These are phyloP conservation scores for Gomphus bonarii DNA, from an alignment of 1,284 basidiomycete genomes.

Conservation along the genomic window DNA sequence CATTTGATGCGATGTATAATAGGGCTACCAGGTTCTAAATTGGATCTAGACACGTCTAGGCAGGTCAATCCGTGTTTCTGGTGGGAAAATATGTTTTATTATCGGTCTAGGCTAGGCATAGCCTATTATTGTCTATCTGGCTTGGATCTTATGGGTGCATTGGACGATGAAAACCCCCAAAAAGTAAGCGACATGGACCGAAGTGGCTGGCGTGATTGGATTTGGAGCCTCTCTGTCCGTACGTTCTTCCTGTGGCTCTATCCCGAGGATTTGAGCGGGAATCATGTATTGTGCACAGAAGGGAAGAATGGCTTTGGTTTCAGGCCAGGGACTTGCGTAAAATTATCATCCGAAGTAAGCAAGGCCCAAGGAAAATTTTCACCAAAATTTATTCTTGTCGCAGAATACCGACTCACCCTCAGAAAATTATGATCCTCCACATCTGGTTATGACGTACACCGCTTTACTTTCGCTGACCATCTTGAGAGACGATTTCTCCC, in stretches of 20 bases:
- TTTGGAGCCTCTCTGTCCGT: constrained; percentile 79
- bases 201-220: constrained; percentile 69
- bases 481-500: constrained; percentile 68
- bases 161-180: constrained; percentile 23
- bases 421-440: constrained; percentile 51
- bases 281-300: constrained; percentile 23
- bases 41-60: constrained; percentile 50
- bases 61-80: constrained; percentile 18
- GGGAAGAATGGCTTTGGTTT: constrained; percentile 62
- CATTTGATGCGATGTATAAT: constrained; percentile 47
- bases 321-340: constrained; percentile 62
- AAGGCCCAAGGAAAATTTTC: constrained; percentile 9
- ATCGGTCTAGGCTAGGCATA: constrained; percentile 52
- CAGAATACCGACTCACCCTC: constrained; percentile 6
- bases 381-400: neutral
- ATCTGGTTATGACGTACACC: constrained; percentile 91
- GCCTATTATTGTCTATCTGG: constrained; percentile 80
- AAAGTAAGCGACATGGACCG: constrained; percentile 42
- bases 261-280: neutral
- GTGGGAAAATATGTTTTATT: constrained; percentile 6
- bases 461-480: constrained; percentile 74
- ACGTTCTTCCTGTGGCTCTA: constrained; percentile 16
- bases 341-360: neutral
- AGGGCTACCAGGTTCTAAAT: constrained; percentile 44
- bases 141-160: constrained; percentile 58